Base-by-base conservation (phyloP, 2,329 filamentous ascomycete species). In the Epichloe gansuensis region DNA sequence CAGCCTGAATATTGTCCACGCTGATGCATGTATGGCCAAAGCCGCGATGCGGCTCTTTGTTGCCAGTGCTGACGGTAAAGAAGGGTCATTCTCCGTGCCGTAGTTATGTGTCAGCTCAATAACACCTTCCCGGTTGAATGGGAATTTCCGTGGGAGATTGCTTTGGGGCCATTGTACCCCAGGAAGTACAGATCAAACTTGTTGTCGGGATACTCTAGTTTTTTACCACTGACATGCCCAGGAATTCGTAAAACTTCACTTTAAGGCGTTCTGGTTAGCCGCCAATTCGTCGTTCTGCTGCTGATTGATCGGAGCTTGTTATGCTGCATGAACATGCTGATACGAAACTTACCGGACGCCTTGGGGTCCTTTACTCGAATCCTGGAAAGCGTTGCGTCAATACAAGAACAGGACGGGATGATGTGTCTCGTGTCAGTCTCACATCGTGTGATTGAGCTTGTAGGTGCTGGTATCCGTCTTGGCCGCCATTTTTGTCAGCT, bases 131-230 rank as follows among this genome's bases (percentile, higher is more conserved):
- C 93, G 85, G 69, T 95, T 88, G 73, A 85, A 91, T 34, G 71
- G 65, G 84, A 80, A 57, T 83, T 83, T 62, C 84, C 86, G 53
- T 79, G 75, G 9, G 87, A 93, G n/a, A 81, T 72, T 13, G 91
- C 86, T 39, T 79, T 75, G 9, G 88, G 81, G 35, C 81, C 80
- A 66, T 95, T 85, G 72, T 94, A 97, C 55, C 85, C 90, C 55
- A 98, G 77, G 73, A 97, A 97, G 76, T 97, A 97, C 31, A 96
- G 81, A 63, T 93, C 88, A 69, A 97, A 97, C 65, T 94, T 95
- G 69, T 81, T 82, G 55, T 95, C 90, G 13, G 91, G 86, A 64
- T 89, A 87, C 57, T 85, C 75, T 46, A 93, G 76, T 71, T 91
- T 87, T 88, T 82, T 68, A 97, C 79, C 57, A 90, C 71, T 65